Base-by-base conservation (phyloP, 2,329 filamentous ascomycete genomes). In the Acrocalymma vagum region DNA sequence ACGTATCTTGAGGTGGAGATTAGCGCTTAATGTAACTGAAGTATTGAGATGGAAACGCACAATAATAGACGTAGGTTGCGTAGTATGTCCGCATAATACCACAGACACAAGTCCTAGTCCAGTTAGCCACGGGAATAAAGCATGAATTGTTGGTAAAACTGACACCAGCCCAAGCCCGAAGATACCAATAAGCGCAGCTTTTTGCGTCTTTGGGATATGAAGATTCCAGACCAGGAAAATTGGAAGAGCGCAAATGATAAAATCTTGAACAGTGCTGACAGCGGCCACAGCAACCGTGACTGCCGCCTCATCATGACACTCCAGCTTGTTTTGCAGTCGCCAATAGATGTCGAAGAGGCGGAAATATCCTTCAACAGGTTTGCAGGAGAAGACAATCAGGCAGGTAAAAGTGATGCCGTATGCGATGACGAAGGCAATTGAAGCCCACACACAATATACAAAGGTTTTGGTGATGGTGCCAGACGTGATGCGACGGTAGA, bases 211-310 rank as follows among this genome's bases (percentile, higher is more conserved):
- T 4, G 72, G 64, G 25, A 78, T 67, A 18, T 70, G 64, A 5
- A 78, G 58, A n/a, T 73, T 70, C 60, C 70, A 65, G 6, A 77
- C 70, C 20, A 78, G 66, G 15, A 76, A 62, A 9, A 73, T 58
- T 0, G 76, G 76, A 16, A 78, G 49, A 2, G 60, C 48, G 29
- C 70, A 69, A 2, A 72, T 64, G 42, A 75, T 56, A 6, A 75
- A 48, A 36, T 76, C 73, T 29, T 70, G 69, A 3, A 72, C 13
- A 3, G 67, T 63, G 37, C 70, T 70, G 41, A 73, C 57, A 7
- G 62, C 62, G 11, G 70, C 69, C 13, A 69, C 69, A 6, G 69
- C 48, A 3, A 74, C 51, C 23, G 73, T 67, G 20, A 69, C 50
- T n/a, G 63, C 60, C 3, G 53, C 65, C 11, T 73, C 73, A 37